Evolutionary conservation across 805 yeast species (phyloP), one percentile per base, ranked within the genome.

Genomic region (Candida rishiriensis): DNA sequence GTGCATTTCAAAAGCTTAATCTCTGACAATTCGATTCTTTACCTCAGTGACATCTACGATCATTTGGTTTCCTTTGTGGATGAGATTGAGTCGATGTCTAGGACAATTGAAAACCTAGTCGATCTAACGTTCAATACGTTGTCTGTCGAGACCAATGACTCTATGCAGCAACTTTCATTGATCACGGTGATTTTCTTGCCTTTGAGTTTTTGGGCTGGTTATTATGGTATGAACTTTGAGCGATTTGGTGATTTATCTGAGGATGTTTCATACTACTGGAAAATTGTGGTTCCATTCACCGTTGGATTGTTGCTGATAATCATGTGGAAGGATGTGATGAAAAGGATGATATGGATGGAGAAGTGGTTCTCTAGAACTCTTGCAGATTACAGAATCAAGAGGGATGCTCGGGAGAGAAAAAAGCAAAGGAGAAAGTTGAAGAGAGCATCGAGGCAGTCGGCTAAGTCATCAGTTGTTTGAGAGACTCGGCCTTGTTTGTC

Each of bases 161-260:
- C 83, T 4, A 78, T 79, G 72, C 68, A 70, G 41, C 70, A 72
- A 55, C 63, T 79, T 36, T 74, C 83, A 8, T 55, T 79, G 33
- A 76, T 79, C 10, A 75, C 83, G 1, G 83, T 79, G 12, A 70
- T 79, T 12, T 79, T 79, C 51, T 63, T 79, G 33, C 85, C 85
- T 5, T 55, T 79, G 42, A 71, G 79, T 5, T 79, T 79, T 53
- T 68, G 81, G 71, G 77, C 83, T 1, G 83, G 84, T 11, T 79
- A 77, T 54, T 79, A 75, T 45, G 81, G 81, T 14, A 76, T 76
- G 81, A 76, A 76, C 52, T 76, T 76, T 53, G 56, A 61, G 26
- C 46, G 54, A 7, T 76, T 76, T 49, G 66, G 64, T 3, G 68
- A 70, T 39, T 55, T 76, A 34, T 52, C 65, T 13, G 46, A 63